Base-by-base conservation (phyloP, 2,329 filamentous ascomycete species). In the Juglanconis juglandina region DNA sequence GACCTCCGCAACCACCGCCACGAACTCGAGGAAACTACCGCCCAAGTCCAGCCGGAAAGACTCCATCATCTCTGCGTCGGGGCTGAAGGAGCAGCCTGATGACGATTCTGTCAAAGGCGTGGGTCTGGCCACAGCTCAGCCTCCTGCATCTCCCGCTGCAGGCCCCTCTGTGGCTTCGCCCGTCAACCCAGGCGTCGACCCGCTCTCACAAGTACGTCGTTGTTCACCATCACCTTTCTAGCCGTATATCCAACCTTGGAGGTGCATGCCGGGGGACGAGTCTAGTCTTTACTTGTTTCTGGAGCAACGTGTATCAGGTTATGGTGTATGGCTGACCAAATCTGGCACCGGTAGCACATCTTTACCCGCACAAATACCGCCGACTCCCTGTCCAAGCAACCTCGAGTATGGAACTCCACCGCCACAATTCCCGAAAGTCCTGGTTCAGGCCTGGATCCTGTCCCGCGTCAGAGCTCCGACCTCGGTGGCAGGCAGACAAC, bases 351-450 rank as follows among this genome's bases (percentile, higher is more conserved):
- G 30, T 61, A 85, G 83, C 84, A 87, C 68, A 87, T 87, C 50
- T 77, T 90, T 56, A 81, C 87, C 68, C 84, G 88, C 66, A 89
- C 87, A 57, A 88, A 86, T 68, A 88, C 87, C 47, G 80, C 85
- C 58, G 79, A 79, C 56, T 80, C 59, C 24, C 24, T 53, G 30
- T n/a, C 83, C 8, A 81, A 86, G 56, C 78, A 83, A 9, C 78
- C 83, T 56, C 81, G 81, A 62, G 72, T 87, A 34, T 81, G 84
- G 56, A 79, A 76, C 64, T 72, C 50, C 13, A 47, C 34, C 17
- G 42, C 80, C 61, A 75, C 78, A 62, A 76, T 79, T 17, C 77
- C 81, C 32, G 87, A 87, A 7, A 83, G 77, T 62, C 77, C 81
- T 37, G 71, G 74, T 17, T 70, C 74, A 64, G 81, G 80, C 58